Evolutionary conservation across 176 grass and related monocot genomes (phyloP).

Genomic region (Carex scoparia): DNA sequence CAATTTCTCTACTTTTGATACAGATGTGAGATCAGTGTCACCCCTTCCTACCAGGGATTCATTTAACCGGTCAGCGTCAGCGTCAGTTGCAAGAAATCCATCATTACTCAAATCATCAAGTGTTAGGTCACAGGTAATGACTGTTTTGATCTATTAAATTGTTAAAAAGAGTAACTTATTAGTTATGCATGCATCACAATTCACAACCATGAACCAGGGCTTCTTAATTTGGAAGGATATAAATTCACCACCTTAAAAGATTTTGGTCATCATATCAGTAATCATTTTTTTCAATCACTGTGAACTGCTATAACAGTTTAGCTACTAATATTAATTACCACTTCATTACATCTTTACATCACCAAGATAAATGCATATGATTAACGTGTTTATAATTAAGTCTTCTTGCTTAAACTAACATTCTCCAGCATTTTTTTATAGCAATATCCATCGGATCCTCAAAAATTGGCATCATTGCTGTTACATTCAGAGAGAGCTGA

Average conservation of each 20-base stretch:
- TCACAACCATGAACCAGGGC: neutral
- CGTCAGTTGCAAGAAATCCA: slow-evolving; percentile 54
- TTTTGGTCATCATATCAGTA: neutral
- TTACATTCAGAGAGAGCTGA: slow-evolving; percentile 58
- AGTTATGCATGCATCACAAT: too few relatives aligned
- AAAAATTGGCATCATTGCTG: slow-evolving; percentile 53
- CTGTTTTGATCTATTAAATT: neutral
- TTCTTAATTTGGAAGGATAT: neutral
- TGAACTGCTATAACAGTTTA: neutral
- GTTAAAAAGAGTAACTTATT: neutral
- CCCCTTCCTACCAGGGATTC: slow-evolving; percentile 29
- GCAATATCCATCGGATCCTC: slow-evolving; percentile 34
- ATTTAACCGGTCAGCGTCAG: slow-evolving; percentile 50
- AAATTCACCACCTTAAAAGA: neutral
- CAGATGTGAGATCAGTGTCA: slow-evolving; percentile 62
- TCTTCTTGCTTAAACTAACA: neutral
- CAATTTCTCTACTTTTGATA: neutral
- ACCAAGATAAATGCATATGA: neutral
- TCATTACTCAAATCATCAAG: slow-evolving; percentile 76
- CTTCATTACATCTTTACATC: neutral
- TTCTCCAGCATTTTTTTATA: neutral
- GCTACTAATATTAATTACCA: neutral
- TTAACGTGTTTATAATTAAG: neutral
- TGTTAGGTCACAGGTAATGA: slow-evolving; percentile 61
- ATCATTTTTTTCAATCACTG: neutral